Evolutionary conservation across 805 yeast species (phyloP).

Genomic region (Ogataea allantospora): DNA sequence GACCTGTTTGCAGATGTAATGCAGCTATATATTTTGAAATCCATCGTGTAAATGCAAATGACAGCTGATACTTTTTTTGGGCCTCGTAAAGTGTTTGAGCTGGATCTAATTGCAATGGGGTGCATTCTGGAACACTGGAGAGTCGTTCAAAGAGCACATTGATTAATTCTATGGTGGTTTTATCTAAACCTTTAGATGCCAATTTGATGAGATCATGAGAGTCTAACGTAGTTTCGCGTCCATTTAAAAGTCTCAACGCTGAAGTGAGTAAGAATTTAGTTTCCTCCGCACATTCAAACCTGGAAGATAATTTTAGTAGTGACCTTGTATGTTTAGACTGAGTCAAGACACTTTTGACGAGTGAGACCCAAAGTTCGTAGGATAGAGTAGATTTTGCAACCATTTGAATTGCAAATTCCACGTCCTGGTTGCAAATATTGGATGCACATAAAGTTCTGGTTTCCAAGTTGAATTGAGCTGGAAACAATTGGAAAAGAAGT

Average conservation of each 20-base stretch:
- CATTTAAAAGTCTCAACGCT: background rate
- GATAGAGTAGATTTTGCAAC: background rate
- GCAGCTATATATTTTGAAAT: constrained; percentile 32
- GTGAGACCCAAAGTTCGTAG: background rate
- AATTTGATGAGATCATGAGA: background rate
- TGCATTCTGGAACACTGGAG: background rate
- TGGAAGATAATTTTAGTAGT: too few species aligned
- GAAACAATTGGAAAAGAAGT: background rate
- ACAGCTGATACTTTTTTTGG: constrained; percentile 14
- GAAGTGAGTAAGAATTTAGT: background rate
- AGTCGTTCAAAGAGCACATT: constrained; percentile 11
- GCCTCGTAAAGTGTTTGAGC: constrained; percentile 24
- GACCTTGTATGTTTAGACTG: too few species aligned
- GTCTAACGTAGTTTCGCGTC: background rate
- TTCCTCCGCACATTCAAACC: background rate
- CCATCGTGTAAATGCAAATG: constrained; percentile 29
- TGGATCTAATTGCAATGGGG: background rate
- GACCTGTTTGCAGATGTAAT: constrained; percentile 30
- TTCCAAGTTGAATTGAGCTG: background rate
- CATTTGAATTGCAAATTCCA: background rate
- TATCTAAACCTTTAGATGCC: background rate
- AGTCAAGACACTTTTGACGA: background rate
- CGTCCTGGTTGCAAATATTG: background rate
- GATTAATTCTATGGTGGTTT: constrained; percentile 7
- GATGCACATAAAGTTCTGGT: background rate